A percentile compares a stretch with the other conserved stretches of the same genome.
Conservation (phyloP, 768 basidiomycete species). For the Lactarius pseudohatsudake region DNA sequence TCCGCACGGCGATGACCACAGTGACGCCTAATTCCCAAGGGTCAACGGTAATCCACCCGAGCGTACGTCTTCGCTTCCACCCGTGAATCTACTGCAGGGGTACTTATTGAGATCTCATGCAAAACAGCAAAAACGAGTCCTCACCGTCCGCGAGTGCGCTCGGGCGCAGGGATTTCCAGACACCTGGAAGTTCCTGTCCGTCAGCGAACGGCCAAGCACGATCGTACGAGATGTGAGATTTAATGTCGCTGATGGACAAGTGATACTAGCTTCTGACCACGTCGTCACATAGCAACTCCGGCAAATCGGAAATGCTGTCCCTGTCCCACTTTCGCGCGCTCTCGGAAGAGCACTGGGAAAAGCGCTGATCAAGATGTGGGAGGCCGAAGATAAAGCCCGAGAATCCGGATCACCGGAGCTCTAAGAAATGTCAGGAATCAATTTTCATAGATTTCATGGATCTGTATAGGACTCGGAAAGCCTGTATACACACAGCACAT, state of each 20-base stretch:
- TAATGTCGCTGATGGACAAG: background rate
- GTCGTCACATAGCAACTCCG: constrained; percentile 54
- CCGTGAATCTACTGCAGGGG: background rate
- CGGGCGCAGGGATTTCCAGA: constrained; percentile 82
- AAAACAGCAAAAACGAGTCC: constrained; percentile 65
- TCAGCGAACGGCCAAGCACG: constrained; percentile 37
- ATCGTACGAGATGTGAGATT: constrained; percentile 53
- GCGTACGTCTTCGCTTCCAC: constrained; percentile 35
- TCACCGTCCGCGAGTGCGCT: constrained; percentile 42
- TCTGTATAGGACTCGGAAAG: background rate
- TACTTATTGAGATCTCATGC: background rate
- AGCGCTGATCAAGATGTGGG: constrained; percentile 42
- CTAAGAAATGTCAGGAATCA: background rate
- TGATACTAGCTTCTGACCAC: background rate
- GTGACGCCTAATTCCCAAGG: constrained; percentile 53
- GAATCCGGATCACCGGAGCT: constrained; percentile 16
- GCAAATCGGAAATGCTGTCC: constrained; percentile 82
- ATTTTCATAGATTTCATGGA: background rate
- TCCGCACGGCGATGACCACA: constrained; percentile 64
- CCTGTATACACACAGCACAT: background rate
- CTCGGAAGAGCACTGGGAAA: constrained; percentile 51
- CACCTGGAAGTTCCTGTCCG: constrained; percentile 58
- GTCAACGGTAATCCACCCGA: constrained; percentile 46
- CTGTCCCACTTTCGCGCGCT: constrained; percentile 65
- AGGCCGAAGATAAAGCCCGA: constrained; percentile 19